A percentile compares a stretch with the other conserved stretches of the same genome.
phyloP scores from a whole-genome alignment of 2,329 filamentous ascomycete species.

The Delphinella strobiligena region DNA sequence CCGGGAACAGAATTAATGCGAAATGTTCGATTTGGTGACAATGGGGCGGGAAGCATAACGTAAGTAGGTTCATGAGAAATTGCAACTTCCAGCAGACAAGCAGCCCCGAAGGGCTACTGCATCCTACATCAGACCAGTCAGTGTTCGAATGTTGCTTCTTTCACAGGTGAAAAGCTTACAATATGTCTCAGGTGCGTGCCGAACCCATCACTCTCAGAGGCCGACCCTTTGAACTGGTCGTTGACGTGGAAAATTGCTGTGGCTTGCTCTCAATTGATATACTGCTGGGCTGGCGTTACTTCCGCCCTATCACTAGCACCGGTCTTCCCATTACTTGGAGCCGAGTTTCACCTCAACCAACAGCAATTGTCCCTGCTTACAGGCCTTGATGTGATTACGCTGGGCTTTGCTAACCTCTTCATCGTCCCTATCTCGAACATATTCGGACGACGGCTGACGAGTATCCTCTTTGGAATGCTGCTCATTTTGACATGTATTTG shows the following conservation, averaged over 20 bases:
- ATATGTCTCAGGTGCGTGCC: neutral
- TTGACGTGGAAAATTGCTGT: constrained; percentile 21
- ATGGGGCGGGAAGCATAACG: no score
- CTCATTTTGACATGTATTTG: constrained; percentile 31
- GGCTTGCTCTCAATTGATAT: constrained; percentile 27
- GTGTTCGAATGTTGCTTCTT: no score
- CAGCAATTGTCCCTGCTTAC: constrained; percentile 29
- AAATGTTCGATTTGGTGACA: no score
- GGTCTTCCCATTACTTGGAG: constrained; percentile 30
- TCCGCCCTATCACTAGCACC: constrained; percentile 31
- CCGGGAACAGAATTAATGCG: no score
- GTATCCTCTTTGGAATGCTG: constrained; percentile 27
- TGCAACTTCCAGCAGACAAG: no score
- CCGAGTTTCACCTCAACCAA: constrained; percentile 28
- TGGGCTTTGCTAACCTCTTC: constrained; percentile 33
- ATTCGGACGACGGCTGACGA: constrained; percentile 29
- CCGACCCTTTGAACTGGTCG: constrained; percentile 19
- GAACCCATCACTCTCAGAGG: neutral
- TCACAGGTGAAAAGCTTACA: neutral
- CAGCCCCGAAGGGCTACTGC: no score
- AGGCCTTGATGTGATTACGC: constrained; percentile 31
- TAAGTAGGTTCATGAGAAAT: no score
- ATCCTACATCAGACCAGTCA: no score
- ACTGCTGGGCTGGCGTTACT: constrained; percentile 31
- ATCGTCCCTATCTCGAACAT: constrained; percentile 33